These are phyloP conservation scores for Tetraselmis chui DNA, from an alignment of 139 green algal genomes.

Conservation along the genomic window DNA sequence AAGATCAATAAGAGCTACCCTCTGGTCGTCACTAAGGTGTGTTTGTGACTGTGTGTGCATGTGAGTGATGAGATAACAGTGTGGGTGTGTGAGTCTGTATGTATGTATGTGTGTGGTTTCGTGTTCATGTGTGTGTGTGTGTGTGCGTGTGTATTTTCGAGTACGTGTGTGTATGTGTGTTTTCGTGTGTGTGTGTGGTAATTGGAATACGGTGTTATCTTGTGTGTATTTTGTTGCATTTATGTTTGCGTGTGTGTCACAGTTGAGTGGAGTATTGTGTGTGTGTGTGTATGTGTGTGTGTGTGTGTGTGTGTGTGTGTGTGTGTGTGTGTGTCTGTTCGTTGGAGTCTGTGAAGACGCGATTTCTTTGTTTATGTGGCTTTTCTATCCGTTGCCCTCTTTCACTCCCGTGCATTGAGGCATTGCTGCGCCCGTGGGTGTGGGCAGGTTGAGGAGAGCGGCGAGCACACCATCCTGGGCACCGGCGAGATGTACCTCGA, in stretches of 20 bases:
- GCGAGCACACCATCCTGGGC: conserved; percentile 94
- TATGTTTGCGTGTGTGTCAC: too few relatives aligned
- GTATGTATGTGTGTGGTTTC: too few relatives aligned
- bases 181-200: too few relatives aligned
- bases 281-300: too few relatives aligned
- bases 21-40: conserved; percentile 79
- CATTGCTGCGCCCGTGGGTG: conserved; percentile 3
- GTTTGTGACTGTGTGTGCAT: too few relatives aligned
- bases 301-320: too few relatives aligned
- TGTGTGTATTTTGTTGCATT: neutral
- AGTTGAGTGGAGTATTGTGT: too few relatives aligned
- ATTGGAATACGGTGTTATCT: neutral
- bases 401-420: neutral
- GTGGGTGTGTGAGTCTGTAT: too few relatives aligned
- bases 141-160: too few relatives aligned
- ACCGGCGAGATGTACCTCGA: conserved; percentile 97
- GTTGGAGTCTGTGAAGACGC: neutral
- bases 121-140: too few relatives aligned
- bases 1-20: conserved; percentile 91
- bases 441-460: conserved; percentile 93
- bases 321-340: neutral
- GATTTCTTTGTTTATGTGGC: neutral
- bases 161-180: too few relatives aligned
- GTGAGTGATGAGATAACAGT: too few relatives aligned
- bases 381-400: neutral